Evolutionary conservation across 2,329 filamentous ascomycete genomes (phyloP), one percentile per base, ranked within the genome.

Genomic region (Nemania diffusa): DNA sequence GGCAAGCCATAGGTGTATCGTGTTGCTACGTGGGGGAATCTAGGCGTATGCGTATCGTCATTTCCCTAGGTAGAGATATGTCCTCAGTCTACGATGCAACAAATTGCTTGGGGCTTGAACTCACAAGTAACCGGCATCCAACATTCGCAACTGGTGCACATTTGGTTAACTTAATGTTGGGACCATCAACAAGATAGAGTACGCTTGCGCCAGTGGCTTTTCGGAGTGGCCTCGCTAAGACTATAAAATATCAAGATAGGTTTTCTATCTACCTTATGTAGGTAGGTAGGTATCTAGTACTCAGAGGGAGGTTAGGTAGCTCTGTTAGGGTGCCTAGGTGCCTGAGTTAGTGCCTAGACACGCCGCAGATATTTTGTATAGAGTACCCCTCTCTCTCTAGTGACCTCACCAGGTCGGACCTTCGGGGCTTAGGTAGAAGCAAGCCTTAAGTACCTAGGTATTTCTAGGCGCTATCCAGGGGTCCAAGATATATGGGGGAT

Each of bases 1-100:
- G 24, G 51, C 52, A 56, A 56, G 57, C 58, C 52, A 68, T 64
- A 24, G 5, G 27, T 17, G 13, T 44, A 32, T 9, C 15, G 52
- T 57, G 17, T 48, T 58, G 27, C 53, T 29, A 44, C 50, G n/a
- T 17, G 64, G 13, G 37, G 5, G 13, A 5, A 42, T 51, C 34
- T 61, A 50, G 7, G n/a, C 9, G 29, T 32, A 50, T 27, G n/a
- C 9, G 29, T 32, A 50, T 15, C 15, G 22, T 51, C 51, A 59
- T 56, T 34, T 29, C 27, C 60, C 42, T 62, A 32, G 29, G 29
- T 5, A 17, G 5, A 27, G 9, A 11, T 44, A 9, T 20, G 17
- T 44, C 17, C 5, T 44, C 8, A 44, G 40, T 20, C 40, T 44
- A 44, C 17, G 17, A 32, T 20, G 40, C 40, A n/a, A n/a, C 5